A percentile compares a stretch with the other conserved stretches of the same genome.
Evolutionary conservation across 306 rosid species (phyloP).

Genomic region (Lathyrus sativus): DNA sequence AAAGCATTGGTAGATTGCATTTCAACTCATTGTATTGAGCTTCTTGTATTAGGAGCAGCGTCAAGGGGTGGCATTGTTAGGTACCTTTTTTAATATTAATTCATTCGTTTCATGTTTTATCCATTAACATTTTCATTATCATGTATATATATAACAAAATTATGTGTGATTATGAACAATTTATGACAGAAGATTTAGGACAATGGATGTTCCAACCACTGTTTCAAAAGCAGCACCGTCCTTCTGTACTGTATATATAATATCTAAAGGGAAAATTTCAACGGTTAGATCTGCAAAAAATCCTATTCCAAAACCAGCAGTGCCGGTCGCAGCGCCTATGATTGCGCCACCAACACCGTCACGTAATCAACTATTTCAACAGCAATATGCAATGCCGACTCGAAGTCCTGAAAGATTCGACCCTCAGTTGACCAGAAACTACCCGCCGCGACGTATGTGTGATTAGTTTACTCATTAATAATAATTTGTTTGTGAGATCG

Average conservation of each 20-base stretch:
- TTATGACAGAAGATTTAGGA: slow-evolving; percentile 66
- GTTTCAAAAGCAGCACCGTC: too few species aligned
- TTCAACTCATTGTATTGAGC: slow-evolving; percentile 46
- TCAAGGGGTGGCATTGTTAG: slow-evolving; percentile 62
- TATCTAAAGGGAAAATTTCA: too few species aligned
- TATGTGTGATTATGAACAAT: background rate
- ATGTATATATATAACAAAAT: background rate
- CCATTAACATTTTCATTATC: background rate
- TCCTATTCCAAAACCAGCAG: too few species aligned
- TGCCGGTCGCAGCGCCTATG: too few species aligned
- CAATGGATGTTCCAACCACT: slow-evolving; percentile 52
- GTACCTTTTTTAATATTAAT: slow-evolving; percentile 30
- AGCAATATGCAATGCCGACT: too few species aligned
- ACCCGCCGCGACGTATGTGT: slow-evolving; percentile 53
- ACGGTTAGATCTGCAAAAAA: too few species aligned
- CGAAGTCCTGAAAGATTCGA: too few species aligned
- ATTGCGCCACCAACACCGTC: too few species aligned
- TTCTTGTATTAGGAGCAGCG: slow-evolving; percentile 76
- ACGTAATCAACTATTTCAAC: too few species aligned
- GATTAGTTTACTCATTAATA: background rate
- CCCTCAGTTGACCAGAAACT: too few species aligned
- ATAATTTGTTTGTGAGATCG: background rate
- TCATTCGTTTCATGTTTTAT: background rate
- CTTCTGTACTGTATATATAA: too few species aligned
- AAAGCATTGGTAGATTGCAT: slow-evolving; percentile 59